Evolutionary conservation across 345 rosid genomes (phyloP).

Genomic region (Arabidopsis suecica): DNA sequence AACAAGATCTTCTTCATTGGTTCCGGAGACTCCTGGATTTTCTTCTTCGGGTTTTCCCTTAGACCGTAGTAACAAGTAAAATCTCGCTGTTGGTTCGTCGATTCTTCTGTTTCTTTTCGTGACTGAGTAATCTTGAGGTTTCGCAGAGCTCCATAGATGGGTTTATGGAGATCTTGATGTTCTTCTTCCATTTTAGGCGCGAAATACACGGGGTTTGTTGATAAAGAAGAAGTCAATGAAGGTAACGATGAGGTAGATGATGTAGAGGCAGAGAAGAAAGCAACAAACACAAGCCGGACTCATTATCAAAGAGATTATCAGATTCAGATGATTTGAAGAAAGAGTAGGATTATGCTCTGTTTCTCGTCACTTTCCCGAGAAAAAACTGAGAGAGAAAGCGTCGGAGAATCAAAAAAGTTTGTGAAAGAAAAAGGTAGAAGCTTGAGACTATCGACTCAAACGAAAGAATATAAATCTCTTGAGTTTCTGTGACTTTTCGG

Average conservation of each 20-base stretch:
- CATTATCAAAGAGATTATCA: background rate
- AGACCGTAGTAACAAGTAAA: slow-evolving; percentile 52
- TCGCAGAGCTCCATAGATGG: slow-evolving; percentile 46
- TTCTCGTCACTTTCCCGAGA: slow-evolving; percentile 3
- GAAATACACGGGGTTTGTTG: slow-evolving; percentile 4
- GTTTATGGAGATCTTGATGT: slow-evolving; percentile 42
- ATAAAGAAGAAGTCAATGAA: slow-evolving; percentile 27
- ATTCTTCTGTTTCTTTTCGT: slow-evolving; percentile 34
- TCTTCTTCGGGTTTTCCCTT: slow-evolving; percentile 74
- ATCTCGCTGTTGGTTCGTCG: slow-evolving; percentile 23
- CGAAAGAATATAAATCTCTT: slow-evolving; percentile 5
- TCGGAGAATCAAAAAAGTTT: slow-evolving; percentile 39
- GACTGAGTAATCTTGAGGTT: slow-evolving; percentile 49
- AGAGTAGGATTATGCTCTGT: background rate
- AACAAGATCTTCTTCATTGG: slow-evolving; percentile 48
- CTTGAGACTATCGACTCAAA: slow-evolving; percentile 27
- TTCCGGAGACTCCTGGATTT: slow-evolving; percentile 60
- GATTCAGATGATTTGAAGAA: slow-evolving; percentile 1
- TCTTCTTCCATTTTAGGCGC: slow-evolving; percentile 37
- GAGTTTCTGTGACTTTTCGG: slow-evolving; percentile 13
- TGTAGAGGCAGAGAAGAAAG: slow-evolving; percentile 10
- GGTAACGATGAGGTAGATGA: slow-evolving; percentile 16
- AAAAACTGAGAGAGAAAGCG: slow-evolving; percentile 32
- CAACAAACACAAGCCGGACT: slow-evolving; percentile 4
- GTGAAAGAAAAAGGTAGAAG: background rate